Conservation (phyloP, 2,329 filamentous ascomycete species). For the Tolypocladium inflatum region DNA sequence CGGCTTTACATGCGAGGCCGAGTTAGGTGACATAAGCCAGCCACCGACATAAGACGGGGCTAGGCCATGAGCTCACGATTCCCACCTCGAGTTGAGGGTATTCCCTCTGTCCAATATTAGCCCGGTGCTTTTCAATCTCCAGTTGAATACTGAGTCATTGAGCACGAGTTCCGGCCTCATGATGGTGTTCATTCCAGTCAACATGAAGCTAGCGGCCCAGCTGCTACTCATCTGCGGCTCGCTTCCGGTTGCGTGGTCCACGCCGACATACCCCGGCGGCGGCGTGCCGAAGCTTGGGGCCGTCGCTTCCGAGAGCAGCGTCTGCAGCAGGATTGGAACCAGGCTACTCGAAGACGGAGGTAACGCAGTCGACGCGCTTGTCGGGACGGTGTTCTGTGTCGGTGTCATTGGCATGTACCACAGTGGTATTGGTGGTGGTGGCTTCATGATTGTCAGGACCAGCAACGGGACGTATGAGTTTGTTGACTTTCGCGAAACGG, state of each 20-base stretch:
- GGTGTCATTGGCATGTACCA: slow-evolving; percentile 58
- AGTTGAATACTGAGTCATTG: not conserved
- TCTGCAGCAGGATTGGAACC: slow-evolving; percentile 52
- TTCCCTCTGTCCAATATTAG: not conserved
- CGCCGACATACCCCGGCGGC: not conserved
- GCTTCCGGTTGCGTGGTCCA: not conserved
- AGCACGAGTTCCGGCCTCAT: not conserved
- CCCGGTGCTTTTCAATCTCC: not conserved
- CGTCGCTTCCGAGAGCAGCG: slow-evolving; percentile 48
- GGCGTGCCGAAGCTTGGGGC: slow-evolving; percentile 34
- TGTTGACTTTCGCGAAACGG: slow-evolving; percentile 79
- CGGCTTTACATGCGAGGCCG: no score
- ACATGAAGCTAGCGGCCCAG: not conserved
- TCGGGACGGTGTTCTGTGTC: slow-evolving; percentile 55
- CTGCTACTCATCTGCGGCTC: not conserved
- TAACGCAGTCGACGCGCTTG: slow-evolving; percentile 57
- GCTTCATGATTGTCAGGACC: slow-evolving; percentile 65
- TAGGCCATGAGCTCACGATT: not conserved
- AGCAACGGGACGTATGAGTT: slow-evolving; percentile 62
- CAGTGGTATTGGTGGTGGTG: slow-evolving; percentile 65
- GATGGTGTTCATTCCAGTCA: not conserved
- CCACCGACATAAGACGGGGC: no score
- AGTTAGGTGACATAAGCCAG: no score
- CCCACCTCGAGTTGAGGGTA: not conserved
- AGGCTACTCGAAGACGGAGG: slow-evolving; percentile 48